phyloP scores from a whole-genome alignment of 2,329 filamentous ascomycete genomes.

The Echinosphaeria canescens region DNA sequence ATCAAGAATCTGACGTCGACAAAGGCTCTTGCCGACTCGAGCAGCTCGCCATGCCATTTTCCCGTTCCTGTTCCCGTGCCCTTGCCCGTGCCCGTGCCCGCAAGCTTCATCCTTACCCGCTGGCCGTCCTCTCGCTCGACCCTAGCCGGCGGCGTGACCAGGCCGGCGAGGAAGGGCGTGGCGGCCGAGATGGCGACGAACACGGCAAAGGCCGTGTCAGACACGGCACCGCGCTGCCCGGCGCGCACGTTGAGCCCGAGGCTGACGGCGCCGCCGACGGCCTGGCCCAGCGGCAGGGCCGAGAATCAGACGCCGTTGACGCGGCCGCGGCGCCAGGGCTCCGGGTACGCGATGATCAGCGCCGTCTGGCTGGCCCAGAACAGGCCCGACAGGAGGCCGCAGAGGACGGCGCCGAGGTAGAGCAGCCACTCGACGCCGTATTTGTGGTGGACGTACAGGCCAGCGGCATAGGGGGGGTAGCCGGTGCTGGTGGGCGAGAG shows the following conservation, averaged over 20 bases:
- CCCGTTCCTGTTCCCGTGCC: slow-evolving; percentile 34
- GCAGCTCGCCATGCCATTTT: slow-evolving; percentile 35
- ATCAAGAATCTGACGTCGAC: slow-evolving; percentile 38
- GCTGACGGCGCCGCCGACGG: slow-evolving; percentile 26
- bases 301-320: slow-evolving; percentile 28
- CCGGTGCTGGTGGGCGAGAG: slow-evolving; percentile 39
- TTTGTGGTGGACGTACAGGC: slow-evolving; percentile 42
- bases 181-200: slow-evolving; percentile 50
- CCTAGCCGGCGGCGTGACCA: slow-evolving; percentile 36
- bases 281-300: slow-evolving; percentile 16
- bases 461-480: slow-evolving; percentile 41
- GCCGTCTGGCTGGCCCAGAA: slow-evolving; percentile 51
- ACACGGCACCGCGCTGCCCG: slow-evolving; percentile 29
- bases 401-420: slow-evolving; percentile 36
- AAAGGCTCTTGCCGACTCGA: slow-evolving; percentile 33
- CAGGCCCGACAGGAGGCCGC: slow-evolving; percentile 39
- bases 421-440: slow-evolving; percentile 40
- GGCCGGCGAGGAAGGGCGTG: slow-evolving; percentile 39
- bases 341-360: slow-evolving; percentile 40
- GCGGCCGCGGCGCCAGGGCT: slow-evolving; percentile 33
- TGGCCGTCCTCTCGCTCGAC: slow-evolving; percentile 49
- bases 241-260: slow-evolving; percentile 20
- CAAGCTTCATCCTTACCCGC: no score
- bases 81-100: no score
- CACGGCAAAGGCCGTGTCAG: slow-evolving; percentile 43